Evolutionary conservation across 202 grass and related monocot species (phyloP).

Genomic region (Setaria viridis): DNA sequence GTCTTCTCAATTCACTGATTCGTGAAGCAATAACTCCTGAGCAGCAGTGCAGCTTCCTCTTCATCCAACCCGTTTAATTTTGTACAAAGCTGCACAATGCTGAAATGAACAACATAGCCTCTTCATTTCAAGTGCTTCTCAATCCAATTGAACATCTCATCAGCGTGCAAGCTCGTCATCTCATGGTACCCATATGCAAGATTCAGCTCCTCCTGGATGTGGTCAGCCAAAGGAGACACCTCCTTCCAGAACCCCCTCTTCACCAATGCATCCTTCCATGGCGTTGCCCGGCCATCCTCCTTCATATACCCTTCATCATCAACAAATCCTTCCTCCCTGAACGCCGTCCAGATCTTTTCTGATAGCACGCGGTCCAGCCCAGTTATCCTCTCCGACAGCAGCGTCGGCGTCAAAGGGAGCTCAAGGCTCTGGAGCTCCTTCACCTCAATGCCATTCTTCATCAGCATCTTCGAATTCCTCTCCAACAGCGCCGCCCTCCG

Average conservation of each 20-base stretch:
- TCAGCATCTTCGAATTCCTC: constrained; percentile 59
- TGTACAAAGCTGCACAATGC: not conserved
- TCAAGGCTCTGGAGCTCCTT: constrained; percentile 66
- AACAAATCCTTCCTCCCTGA: constrained; percentile 64
- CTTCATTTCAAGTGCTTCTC: constrained; percentile 49
- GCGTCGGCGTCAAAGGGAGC: constrained; percentile 55
- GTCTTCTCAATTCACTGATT: not conserved
- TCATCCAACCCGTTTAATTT: constrained; percentile 19
- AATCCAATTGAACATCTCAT: constrained; percentile 79
- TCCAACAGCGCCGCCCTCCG: constrained; percentile 48
- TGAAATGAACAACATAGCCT: not conserved
- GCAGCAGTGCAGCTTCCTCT: constrained; percentile 2
- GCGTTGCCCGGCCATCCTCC: constrained; percentile 57
- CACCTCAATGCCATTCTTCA: constrained; percentile 59
- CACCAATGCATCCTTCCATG: constrained; percentile 66
- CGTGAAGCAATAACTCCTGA: not conserved
- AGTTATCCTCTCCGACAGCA: constrained; percentile 69
- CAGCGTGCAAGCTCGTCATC: constrained; percentile 68
- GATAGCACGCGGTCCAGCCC: constrained; percentile 44
- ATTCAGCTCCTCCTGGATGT: constrained; percentile 80
- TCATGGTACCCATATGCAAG: constrained; percentile 79
- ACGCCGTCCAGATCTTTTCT: constrained; percentile 52
- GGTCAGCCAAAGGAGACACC: constrained; percentile 54
- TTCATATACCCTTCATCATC: constrained; percentile 72
- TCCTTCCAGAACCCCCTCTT: constrained; percentile 57